phyloP scores from a whole-genome alignment of 1,284 basidiomycete genomes.

The Ganoderma resinaceum region DNA sequence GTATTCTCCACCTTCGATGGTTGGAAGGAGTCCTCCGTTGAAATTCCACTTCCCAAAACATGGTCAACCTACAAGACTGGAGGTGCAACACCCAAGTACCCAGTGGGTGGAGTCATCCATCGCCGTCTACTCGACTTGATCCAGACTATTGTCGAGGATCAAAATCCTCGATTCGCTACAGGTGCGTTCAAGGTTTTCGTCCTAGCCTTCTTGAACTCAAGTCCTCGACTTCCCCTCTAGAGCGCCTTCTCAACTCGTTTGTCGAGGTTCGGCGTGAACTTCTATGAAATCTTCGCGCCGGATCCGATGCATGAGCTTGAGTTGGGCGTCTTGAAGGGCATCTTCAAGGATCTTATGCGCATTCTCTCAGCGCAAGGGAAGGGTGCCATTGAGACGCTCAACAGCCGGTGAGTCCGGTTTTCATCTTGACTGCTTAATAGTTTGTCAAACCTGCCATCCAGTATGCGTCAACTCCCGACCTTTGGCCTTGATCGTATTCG shows the following conservation, averaged over 20 bases:
- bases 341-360: conserved; percentile 36
- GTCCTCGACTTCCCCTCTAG: conserved; percentile 6
- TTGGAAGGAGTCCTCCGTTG: conserved; percentile 35
- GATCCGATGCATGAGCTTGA: conserved; percentile 41
- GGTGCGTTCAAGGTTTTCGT: too few species aligned
- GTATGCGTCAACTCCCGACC: conserved; percentile 33
- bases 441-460: not conserved
- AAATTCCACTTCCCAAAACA: conserved; percentile 32
- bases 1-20: conserved; percentile 26
- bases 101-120: not conserved
- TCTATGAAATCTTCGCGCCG: conserved; percentile 30
- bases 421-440: too few species aligned
- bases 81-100: not conserved
- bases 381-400: conserved; percentile 20
- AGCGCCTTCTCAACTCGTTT: conserved; percentile 44
- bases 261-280: conserved; percentile 41
- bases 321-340: conserved; percentile 38
- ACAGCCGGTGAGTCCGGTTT: conserved; percentile 27
- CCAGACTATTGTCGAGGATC: not conserved
- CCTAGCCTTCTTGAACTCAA: too few species aligned
- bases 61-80: not conserved
- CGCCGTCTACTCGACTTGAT: not conserved
- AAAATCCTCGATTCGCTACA: not conserved
- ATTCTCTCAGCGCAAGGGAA: conserved; percentile 28
- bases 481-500: conserved; percentile 37